These are phyloP conservation scores for Fusarium tricinctum DNA, from an alignment of 2,329 filamentous ascomycete species.

Conservation along the genomic window DNA sequence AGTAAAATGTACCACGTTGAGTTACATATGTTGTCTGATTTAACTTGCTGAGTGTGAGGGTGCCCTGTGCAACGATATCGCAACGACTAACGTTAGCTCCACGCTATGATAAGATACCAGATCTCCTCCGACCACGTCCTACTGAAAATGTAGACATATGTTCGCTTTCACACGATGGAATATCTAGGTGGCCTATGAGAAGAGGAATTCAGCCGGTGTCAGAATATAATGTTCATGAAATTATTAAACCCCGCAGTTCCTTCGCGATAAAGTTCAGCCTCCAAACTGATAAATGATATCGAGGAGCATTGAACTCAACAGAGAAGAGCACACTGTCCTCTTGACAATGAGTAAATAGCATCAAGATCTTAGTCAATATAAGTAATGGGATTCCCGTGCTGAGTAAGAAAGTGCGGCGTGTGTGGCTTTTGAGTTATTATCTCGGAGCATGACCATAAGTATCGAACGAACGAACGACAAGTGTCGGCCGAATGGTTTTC, in stretches of 20 bases:
- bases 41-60: not conserved
- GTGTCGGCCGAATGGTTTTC: slow-evolving; percentile 14
- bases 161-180: not conserved
- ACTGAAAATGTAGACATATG: not conserved
- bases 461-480: slow-evolving; percentile 1
- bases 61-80: not conserved
- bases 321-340: not conserved
- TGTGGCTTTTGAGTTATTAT: not conserved
- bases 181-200: too few relatives aligned
- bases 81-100: not conserved
- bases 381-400: not conserved
- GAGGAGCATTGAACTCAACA: not conserved
- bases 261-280: not conserved
- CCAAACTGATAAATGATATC: not conserved
- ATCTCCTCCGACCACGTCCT: not conserved
- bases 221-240: too few relatives aligned
- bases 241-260: too few relatives aligned
- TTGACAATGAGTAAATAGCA: not conserved
- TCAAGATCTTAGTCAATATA: not conserved
- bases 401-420: not conserved
- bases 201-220: too few relatives aligned
- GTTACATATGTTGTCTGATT: not conserved
- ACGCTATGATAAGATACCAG: slow-evolving; percentile 1
- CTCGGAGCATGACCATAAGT: not conserved
- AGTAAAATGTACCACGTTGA: not conserved